Percentiles rank a stretch among this genome's conserved stretches.
Conservation (phyloP, 306 rosid species). For the Cyamopsis tetragonoloba region DNA sequence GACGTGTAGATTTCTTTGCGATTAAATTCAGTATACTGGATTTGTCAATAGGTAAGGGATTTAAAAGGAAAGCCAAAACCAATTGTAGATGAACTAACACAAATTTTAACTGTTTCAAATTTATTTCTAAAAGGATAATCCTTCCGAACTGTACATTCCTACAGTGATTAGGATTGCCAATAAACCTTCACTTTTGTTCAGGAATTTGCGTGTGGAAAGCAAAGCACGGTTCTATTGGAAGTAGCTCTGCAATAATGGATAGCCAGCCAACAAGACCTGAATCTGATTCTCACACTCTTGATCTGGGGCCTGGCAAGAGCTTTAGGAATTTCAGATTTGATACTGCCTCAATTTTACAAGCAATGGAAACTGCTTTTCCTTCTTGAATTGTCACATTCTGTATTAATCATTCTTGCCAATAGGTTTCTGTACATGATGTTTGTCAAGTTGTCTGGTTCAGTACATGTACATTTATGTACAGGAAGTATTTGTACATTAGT, state of each 20-base stretch:
- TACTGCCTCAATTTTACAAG: conserved; percentile 53
- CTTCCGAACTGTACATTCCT: background rate
- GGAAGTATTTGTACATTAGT: conserved; percentile 24
- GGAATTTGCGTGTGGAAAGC: conserved; percentile 84
- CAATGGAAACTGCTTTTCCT: conserved; percentile 70
- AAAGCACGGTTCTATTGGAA: conserved; percentile 58
- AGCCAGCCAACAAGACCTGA: conserved; percentile 57
- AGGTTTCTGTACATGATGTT: conserved; percentile 37
- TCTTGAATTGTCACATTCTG: conserved; percentile 33
- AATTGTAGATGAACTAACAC: background rate
- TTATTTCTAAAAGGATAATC: background rate
- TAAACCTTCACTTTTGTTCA: conserved; percentile 30
- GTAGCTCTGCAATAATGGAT: conserved; percentile 44
- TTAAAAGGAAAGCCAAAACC: background rate
- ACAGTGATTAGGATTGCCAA: conserved; percentile 13
- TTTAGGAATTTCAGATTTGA: conserved; percentile 76
- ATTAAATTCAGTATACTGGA: background rate
- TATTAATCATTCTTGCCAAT: conserved; percentile 21
- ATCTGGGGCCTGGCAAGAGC: conserved; percentile 61
- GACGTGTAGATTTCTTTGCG: background rate
- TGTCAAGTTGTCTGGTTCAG: conserved; percentile 37
- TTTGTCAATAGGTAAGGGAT: background rate
- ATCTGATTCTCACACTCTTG: conserved; percentile 39
- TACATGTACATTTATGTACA: conserved; percentile 58
- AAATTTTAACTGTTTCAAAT: background rate